phyloP scores from a whole-genome alignment of 148 eudicot genomes.

The Suaeda aralocaspica region DNA sequence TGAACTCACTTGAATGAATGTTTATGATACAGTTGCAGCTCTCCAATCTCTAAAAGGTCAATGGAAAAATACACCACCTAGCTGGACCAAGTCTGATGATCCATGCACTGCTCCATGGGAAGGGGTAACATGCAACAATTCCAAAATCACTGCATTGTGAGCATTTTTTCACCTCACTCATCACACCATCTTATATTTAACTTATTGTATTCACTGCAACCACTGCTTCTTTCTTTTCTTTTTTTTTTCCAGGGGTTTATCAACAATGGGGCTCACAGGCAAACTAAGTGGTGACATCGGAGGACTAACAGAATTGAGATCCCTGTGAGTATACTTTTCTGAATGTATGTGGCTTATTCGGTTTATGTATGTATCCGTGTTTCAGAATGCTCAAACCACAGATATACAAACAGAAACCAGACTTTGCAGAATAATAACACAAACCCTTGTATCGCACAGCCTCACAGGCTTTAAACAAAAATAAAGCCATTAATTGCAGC shows the following conservation, averaged over 20 bases:
- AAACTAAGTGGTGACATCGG: constrained; percentile 77
- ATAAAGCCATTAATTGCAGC: not conserved
- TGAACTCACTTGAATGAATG: not conserved
- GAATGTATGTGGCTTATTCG: not conserved
- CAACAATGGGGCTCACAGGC: constrained; percentile 79
- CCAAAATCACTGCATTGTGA: constrained; percentile 72
- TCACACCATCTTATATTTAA: not conserved
- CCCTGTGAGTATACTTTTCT: constrained; percentile 52
- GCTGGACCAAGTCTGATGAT: constrained; percentile 70
- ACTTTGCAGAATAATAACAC: not conserved
- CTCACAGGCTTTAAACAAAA: constrained; percentile 6
- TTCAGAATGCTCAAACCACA: not conserved
- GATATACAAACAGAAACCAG: not conserved
- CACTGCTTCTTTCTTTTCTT: no score
- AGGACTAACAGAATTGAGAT: constrained; percentile 56
- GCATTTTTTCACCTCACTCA: constrained; percentile 15
- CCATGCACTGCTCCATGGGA: constrained; percentile 82
- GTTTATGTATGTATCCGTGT: not conserved
- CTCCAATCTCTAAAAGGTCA: constrained; percentile 59
- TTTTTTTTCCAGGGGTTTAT: constrained; percentile 54
- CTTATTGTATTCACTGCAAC: not conserved
- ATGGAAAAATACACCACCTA: constrained; percentile 76
- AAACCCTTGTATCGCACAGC: not conserved
- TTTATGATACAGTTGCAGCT: constrained; percentile 44
- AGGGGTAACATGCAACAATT: constrained; percentile 67